Conservation (phyloP, 768 basidiomycete genomes). For the Cyclocybe cylindracea region DNA sequence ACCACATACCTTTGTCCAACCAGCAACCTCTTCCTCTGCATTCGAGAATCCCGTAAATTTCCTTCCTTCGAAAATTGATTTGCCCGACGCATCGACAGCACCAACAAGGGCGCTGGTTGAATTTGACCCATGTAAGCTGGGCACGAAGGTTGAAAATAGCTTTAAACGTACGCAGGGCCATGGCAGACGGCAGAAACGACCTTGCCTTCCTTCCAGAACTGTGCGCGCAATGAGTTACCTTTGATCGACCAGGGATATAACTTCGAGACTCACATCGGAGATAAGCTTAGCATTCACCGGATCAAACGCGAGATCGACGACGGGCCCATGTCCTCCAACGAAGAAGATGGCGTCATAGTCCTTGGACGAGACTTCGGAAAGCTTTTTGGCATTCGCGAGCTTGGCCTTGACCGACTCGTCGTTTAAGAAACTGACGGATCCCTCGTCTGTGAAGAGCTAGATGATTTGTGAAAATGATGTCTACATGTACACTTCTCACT, state of each 20-base stretch:
- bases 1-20: conserved; percentile 41
- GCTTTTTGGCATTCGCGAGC: conserved; percentile 56
- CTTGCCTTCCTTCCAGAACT: conserved; percentile 74
- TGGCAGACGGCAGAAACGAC: conserved; percentile 77
- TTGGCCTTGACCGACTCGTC: conserved; percentile 56
- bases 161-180: conserved; percentile 61
- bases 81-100: conserved; percentile 53
- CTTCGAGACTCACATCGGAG: conserved; percentile 42
- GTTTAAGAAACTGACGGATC: conserved; percentile 55
- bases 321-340: conserved; percentile 79
- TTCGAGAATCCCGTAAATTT: conserved; percentile 71
- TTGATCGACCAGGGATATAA: background rate
- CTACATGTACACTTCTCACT: no score
- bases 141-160: background rate
- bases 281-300: conserved; percentile 56
- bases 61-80: conserved; percentile 65
- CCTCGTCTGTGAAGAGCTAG: conserved; percentile 54
- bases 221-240: background rate
- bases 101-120: conserved; percentile 54
- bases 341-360: conserved; percentile 80
- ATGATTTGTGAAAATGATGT: background rate
- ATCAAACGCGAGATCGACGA: conserved; percentile 68
- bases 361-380: conserved; percentile 55
- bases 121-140: background rate
- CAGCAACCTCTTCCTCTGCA: conserved; percentile 56